Conservation (phyloP, 768 basidiomycete genomes). For the Pleurotus eryngii region DNA sequence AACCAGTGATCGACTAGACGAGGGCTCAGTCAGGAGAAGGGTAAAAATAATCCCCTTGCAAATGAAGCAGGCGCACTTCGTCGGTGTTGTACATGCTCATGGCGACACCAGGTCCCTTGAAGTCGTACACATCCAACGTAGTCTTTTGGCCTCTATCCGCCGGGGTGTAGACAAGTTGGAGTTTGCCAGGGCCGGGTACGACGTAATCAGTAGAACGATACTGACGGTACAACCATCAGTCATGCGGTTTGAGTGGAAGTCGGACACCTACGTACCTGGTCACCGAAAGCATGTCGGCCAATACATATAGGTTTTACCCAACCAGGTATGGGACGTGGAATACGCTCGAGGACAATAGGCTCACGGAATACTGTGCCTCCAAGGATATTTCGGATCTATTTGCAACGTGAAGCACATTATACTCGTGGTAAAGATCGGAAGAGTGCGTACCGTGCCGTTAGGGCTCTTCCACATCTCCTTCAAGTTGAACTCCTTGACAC, state of each 20-base stretch:
- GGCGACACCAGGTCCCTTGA: slow-evolving; percentile 89
- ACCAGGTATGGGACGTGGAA: slow-evolving; percentile 93
- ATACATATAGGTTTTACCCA: slow-evolving; percentile 97
- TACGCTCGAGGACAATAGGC: slow-evolving; percentile 87
- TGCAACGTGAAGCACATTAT: slow-evolving; percentile 5
- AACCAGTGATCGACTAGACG: slow-evolving; percentile 92
- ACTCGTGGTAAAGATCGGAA: slow-evolving; percentile 6
- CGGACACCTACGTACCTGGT: slow-evolving; percentile 54
- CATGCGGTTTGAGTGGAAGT: not conserved
- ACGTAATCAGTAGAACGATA: slow-evolving; percentile 94
- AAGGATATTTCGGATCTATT: slow-evolving; percentile 92
- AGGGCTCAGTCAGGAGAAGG: no score
- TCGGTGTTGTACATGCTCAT: slow-evolving; percentile 99
- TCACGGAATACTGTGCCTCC: slow-evolving; percentile 99
- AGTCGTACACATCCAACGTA: slow-evolving; percentile 85
- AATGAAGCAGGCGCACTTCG: no score
- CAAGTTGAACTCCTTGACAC: slow-evolving; percentile 94
- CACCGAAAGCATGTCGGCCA: slow-evolving; percentile 96
- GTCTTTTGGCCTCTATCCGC: slow-evolving; percentile 66
- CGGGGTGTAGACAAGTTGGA: slow-evolving; percentile 90
- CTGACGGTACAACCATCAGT: slow-evolving; percentile 29
- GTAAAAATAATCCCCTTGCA: no score
- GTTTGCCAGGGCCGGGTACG: slow-evolving; percentile 87
- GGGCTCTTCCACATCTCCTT: slow-evolving; percentile 99
- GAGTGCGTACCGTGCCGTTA: slow-evolving; percentile 76